Conservation (phyloP, 768 basidiomycete species). For the Amanita rubescens region DNA sequence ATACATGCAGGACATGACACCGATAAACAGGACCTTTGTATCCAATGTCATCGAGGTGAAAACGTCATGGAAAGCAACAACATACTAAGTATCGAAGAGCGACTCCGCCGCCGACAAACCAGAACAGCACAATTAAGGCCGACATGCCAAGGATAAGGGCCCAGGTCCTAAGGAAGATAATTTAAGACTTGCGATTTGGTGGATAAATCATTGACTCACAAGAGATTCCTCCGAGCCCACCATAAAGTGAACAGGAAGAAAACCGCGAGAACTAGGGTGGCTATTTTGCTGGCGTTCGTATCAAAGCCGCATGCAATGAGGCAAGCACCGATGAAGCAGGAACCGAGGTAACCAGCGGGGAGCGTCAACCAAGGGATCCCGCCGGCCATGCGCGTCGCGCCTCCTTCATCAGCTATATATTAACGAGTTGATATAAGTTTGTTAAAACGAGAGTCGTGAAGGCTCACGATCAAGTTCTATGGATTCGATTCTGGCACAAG, state of each 20-base stretch:
- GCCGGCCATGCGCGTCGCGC: conserved; percentile 80
- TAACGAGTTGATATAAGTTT: conserved; percentile 7
- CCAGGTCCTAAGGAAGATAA: conserved; percentile 52
- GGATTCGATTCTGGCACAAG: conserved; percentile 80
- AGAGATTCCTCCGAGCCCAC: conserved; percentile 73
- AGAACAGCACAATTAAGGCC: conserved; percentile 72
- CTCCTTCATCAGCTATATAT: conserved; percentile 74
- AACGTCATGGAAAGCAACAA: neutral
- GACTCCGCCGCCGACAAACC: conserved; percentile 71
- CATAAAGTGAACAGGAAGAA: conserved; percentile 86
- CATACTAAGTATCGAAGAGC: conserved; percentile 73
- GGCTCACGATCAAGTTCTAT: conserved; percentile 81
- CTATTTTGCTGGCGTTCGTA: conserved; percentile 83
- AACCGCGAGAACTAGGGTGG: conserved; percentile 69
- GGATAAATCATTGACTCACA: conserved; percentile 39
- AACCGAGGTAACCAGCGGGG: conserved; percentile 77
- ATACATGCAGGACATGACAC: conserved; percentile 83
- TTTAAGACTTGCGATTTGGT: neutral
- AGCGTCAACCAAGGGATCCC: conserved; percentile 77
- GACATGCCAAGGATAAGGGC: conserved; percentile 70
- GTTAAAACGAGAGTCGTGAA: neutral
- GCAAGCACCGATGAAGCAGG: conserved; percentile 78
- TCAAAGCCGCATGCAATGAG: conserved; percentile 87
- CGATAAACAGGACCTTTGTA: conserved; percentile 70
- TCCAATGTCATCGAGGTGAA: neutral